Conservation (phyloP, 768 basidiomycete species). For the Austroboletus eburneus region DNA sequence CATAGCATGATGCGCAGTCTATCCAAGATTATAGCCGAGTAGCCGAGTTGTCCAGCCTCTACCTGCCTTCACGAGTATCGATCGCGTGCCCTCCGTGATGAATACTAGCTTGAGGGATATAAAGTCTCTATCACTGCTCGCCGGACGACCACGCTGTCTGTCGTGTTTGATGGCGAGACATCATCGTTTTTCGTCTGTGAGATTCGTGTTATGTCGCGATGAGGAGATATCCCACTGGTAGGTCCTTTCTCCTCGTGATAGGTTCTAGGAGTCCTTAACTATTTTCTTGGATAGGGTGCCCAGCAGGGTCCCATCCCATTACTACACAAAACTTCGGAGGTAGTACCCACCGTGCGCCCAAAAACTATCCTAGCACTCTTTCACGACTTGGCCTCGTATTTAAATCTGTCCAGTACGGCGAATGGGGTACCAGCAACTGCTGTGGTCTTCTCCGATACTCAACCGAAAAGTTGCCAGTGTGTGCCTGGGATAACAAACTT, state of each 20-base stretch:
- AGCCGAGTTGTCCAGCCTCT: too few species aligned
- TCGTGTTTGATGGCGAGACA: conserved; percentile 2
- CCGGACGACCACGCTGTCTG: neutral
- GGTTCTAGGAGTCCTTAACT: neutral
- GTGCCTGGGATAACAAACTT: too few species aligned
- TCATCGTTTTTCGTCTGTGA: neutral
- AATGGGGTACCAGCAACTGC: neutral
- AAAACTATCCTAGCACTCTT: neutral
- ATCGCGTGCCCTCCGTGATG: neutral
- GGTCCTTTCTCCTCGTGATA: neutral
- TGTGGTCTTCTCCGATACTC: neutral
- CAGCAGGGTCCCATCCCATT: neutral
- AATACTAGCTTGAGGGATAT: too few species aligned
- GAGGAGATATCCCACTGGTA: neutral
- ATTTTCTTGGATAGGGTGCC: neutral
- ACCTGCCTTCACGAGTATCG: neutral
- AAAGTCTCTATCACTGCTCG: neutral
- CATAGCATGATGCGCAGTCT: too few species aligned
- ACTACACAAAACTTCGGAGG: neutral
- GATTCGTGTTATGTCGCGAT: neutral
- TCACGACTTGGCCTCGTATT: neutral
- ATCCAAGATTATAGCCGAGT: too few species aligned
- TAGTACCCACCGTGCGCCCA: neutral
- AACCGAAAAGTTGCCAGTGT: too few species aligned
- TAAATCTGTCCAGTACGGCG: neutral